These are phyloP conservation scores for Astragalus membranaceus DNA, from an alignment of 306 rosid species.

Conservation along the genomic window DNA sequence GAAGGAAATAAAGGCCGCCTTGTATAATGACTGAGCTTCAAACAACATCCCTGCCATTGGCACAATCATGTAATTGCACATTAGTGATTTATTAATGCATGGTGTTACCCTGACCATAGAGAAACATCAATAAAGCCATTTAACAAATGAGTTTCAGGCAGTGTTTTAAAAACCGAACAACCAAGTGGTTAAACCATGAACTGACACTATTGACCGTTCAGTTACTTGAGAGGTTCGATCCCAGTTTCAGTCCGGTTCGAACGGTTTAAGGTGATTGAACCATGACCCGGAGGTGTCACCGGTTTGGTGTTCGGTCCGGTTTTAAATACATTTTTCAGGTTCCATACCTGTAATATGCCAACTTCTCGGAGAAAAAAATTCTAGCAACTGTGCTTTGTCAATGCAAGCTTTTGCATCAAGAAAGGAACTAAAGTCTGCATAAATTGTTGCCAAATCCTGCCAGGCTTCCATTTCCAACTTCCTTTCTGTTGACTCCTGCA, in stretches of 20 bases:
- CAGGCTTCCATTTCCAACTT: conserved; percentile 63
- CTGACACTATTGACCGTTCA: too few relatives aligned
- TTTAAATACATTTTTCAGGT: background rate
- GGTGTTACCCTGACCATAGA: background rate
- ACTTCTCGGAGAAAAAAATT: conserved; percentile 55
- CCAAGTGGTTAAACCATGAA: too few relatives aligned
- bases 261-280: too few relatives aligned
- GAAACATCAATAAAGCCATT: background rate
- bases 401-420: conserved; percentile 75
- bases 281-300: too few relatives aligned
- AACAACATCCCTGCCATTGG: conserved; percentile 43
- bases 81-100: conserved; percentile 1
- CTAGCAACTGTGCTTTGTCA: conserved; percentile 54
- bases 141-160: too few relatives aligned
- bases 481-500: conserved; percentile 48
- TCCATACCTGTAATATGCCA: conserved; percentile 68
- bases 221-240: too few relatives aligned
- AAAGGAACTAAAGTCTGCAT: conserved; percentile 47
- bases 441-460: conserved; percentile 74
- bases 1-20: conserved; percentile 69
- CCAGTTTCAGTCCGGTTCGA: too few relatives aligned
- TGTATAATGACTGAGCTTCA: conserved; percentile 52
- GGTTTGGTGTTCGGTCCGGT: too few relatives aligned
- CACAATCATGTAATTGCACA: background rate
- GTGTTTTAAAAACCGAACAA: too few relatives aligned